These are phyloP conservation scores for Zizania palustris DNA, from an alignment of 202 grass and related monocot genomes.

Conservation along the genomic window DNA sequence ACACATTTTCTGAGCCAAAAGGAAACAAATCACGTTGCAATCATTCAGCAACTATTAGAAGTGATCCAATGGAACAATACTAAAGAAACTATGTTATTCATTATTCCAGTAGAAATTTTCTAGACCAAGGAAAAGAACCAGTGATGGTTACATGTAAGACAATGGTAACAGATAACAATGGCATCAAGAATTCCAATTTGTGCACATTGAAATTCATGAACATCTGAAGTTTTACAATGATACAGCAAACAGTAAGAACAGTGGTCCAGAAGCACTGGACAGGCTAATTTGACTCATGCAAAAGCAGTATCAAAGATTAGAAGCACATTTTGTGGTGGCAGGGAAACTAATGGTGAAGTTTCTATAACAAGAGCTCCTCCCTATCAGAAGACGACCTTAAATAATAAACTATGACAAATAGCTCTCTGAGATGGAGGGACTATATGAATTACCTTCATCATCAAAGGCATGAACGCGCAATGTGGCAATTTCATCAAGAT, in stretches of 20 bases:
- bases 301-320: conserved; percentile 15
- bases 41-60: conserved; percentile 10
- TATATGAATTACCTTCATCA: conserved; percentile 62
- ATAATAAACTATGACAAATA: conserved; percentile 2
- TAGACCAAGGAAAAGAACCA: neutral
- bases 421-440: neutral
- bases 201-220: conserved; percentile 1
- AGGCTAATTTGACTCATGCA: conserved; percentile 20
- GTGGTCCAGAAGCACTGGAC: neutral
- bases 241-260: conserved; percentile 14
- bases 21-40: conserved; percentile 23
- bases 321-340: neutral
- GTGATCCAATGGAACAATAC: neutral
- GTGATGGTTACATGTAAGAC: conserved; percentile 5
- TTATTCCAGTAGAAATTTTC: conserved; percentile 20
- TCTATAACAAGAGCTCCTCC: conserved; percentile 3
- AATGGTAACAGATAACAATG: neutral
- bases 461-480: conserved; percentile 83
- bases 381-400: conserved; percentile 7
- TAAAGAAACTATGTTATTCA: conserved; percentile 25
- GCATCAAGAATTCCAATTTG: conserved; percentile 1
- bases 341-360: neutral
- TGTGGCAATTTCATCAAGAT: conserved; percentile 87
- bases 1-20: conserved; percentile 81
- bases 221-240: neutral